Evolutionary conservation across 2,329 filamentous ascomycete species (phyloP).

Genomic region (Colletotrichum shisoi): DNA sequence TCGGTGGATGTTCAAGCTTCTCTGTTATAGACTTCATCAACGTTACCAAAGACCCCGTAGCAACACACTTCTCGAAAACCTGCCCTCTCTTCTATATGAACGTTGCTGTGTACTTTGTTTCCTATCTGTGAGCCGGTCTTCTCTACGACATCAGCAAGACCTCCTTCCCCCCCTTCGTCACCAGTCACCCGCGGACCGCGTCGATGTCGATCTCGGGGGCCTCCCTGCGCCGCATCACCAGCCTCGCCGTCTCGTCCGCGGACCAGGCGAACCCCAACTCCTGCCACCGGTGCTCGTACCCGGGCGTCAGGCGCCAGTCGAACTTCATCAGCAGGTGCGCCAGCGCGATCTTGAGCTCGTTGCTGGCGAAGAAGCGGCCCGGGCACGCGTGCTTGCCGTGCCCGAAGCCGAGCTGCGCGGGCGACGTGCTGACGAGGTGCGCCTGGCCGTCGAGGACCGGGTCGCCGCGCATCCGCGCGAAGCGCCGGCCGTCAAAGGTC

Average conservation of each 20-base stretch:
- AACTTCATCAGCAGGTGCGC: conserved; percentile 35
- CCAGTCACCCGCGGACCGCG: neutral
- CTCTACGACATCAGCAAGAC: no score
- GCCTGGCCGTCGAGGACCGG: conserved; percentile 12
- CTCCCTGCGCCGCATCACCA: conserved; percentile 28
- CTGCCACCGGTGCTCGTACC: conserved; percentile 17
- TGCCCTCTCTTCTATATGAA: no score
- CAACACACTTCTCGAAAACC: no score
- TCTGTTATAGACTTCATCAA: no score
- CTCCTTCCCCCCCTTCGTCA: no score
- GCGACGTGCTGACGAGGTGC: conserved; percentile 53
- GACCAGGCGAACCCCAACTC: conserved; percentile 6
- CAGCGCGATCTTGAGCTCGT: conserved; percentile 52
- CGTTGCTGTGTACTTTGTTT: no score
- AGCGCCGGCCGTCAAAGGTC: conserved; percentile 19
- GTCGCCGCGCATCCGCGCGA: conserved; percentile 18
- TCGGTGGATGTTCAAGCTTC: no score
- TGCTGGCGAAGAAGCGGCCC: conserved; percentile 56
- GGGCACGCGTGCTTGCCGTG: conserved; percentile 53
- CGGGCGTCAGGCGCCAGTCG: conserved; percentile 22
- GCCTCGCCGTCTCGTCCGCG: conserved; percentile 17
- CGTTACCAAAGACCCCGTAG: no score
- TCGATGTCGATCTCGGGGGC: conserved; percentile 33
- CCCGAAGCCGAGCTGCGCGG: conserved; percentile 50
- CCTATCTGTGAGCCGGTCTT: no score